A percentile compares a stretch with the other conserved stretches of the same genome.
These are phyloP conservation scores for Sugiyamaella boreocaroliniensis DNA, from an alignment of 805 yeast genomes.

Conservation along the genomic window DNA sequence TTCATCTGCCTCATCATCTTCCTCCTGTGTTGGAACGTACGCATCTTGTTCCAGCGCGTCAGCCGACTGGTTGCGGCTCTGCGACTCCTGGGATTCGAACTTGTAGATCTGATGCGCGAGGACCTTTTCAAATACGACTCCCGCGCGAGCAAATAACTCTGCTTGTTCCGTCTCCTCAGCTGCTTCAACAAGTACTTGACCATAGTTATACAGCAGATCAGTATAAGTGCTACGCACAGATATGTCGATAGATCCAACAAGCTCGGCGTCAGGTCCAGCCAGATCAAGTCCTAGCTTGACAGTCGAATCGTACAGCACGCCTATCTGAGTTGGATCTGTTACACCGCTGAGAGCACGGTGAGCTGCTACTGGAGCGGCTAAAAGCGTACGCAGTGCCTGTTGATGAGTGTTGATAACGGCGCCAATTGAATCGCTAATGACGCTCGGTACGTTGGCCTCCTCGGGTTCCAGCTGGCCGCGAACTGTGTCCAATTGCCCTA, in stretches of 20 bases:
- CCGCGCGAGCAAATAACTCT: conserved; percentile 11
- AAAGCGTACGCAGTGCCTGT: conserved; percentile 5
- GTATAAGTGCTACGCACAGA: conserved; percentile 1
- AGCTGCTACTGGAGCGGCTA: background rate
- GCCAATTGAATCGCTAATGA: conserved; percentile 7
- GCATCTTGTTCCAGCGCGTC: conserved; percentile 5
- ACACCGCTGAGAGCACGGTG: background rate
- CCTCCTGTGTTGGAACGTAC: background rate
- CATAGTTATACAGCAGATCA: conserved; percentile 21
- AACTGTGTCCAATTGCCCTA: conserved; percentile 10
- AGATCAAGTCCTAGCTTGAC: background rate
- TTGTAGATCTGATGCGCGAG: conserved; percentile 13
- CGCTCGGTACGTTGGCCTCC: background rate
- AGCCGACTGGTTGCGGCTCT: background rate
- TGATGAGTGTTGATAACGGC: conserved; percentile 9
- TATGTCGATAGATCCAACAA: background rate
- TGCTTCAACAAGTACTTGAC: conserved; percentile 20
- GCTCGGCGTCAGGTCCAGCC: background rate
- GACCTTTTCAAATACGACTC: conserved; percentile 14
- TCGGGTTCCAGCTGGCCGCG: conserved; percentile 6
- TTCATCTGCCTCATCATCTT: background rate
- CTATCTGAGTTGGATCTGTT: background rate
- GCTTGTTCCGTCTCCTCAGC: conserved; percentile 17
- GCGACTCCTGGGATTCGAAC: conserved; percentile 5
- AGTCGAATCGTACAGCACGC: background rate